phyloP scores from a whole-genome alignment of 2,329 filamentous ascomycete species.

The Didymella glomerata region DNA sequence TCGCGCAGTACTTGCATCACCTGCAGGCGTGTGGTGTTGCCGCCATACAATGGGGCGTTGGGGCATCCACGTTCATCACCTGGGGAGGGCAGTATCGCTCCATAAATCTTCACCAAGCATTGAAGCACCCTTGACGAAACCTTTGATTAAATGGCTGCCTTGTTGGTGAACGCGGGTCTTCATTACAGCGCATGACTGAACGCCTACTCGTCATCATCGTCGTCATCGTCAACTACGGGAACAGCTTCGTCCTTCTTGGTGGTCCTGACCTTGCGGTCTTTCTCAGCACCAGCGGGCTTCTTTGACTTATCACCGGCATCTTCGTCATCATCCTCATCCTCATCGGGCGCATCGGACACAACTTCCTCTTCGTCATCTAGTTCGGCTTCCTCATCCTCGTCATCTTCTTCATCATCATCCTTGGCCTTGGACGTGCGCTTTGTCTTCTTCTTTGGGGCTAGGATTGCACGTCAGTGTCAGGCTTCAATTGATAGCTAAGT shows the following conservation, averaged over 20 bases:
- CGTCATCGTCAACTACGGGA: constrained; percentile 46
- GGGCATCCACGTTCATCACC: no score
- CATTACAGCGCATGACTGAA: background rate
- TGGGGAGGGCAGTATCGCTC: no score
- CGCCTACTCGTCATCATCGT: constrained; percentile 37
- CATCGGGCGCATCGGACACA: constrained; percentile 24
- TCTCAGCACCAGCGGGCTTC: constrained; percentile 47
- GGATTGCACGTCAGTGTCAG: constrained; percentile 1
- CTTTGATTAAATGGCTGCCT: constrained; percentile 2
- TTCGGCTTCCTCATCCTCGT: constrained; percentile 46
- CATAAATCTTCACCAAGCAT: no score
- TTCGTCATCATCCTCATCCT: constrained; percentile 43
- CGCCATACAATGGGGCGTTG: no score
- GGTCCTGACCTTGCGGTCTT: constrained; percentile 45
- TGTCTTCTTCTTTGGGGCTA: constrained; percentile 50
- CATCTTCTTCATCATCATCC: constrained; percentile 40
- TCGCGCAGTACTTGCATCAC: background rate
- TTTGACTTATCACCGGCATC: constrained; percentile 51
- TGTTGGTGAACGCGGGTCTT: background rate
- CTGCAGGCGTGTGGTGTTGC: background rate
- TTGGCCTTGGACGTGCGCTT: constrained; percentile 43
- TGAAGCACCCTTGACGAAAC: background rate
- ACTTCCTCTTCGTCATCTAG: constrained; percentile 42
- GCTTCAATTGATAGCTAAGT: background rate
- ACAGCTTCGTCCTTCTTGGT: constrained; percentile 41